These are phyloP conservation scores for Mucuna pruriens DNA, from an alignment of 306 rosid genomes.

Conservation along the genomic window DNA sequence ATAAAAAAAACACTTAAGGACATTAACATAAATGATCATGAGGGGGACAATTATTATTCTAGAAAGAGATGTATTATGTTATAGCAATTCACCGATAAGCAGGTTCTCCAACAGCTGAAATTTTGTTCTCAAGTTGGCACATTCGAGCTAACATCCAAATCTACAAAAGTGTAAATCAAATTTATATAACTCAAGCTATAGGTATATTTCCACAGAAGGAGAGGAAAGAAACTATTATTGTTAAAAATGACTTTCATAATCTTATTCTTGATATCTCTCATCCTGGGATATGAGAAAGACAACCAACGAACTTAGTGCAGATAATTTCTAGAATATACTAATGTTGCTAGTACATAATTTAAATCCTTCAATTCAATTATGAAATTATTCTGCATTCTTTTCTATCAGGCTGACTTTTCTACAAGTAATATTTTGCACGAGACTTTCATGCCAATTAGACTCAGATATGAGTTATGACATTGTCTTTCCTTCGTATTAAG, in stretches of 20 bases:
- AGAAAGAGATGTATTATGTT: constrained; percentile 23
- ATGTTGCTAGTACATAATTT: not conserved
- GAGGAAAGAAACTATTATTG: constrained; percentile 16
- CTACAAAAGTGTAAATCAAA: constrained; percentile 46
- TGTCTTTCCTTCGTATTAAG: not conserved
- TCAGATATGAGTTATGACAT: not conserved
- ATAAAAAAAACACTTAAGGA: not conserved
- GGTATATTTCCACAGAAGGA: constrained; percentile 15
- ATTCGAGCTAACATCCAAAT: constrained; percentile 98
- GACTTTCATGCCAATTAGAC: not conserved
- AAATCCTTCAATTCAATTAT: constrained; percentile 14
- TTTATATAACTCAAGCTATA: constrained; percentile 24
- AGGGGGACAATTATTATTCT: not conserved
- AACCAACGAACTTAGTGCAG: not conserved
- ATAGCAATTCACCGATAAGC: constrained; percentile 73
- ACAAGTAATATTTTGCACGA: constrained; percentile 23
- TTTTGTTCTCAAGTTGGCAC: constrained; percentile 98
- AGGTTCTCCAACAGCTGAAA: constrained; percentile 91
- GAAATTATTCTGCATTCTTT: constrained; percentile 5
- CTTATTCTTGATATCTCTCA: not conserved
- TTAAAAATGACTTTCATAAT: not conserved
- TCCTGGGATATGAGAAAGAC: constrained; percentile 30
- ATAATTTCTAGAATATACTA: constrained; percentile 28
- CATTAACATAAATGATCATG: constrained; percentile 9
- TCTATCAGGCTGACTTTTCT: constrained; percentile 27